phyloP scores from a whole-genome alignment of 2,329 filamentous ascomycete species.

The Fragosphaeria purpurea region DNA sequence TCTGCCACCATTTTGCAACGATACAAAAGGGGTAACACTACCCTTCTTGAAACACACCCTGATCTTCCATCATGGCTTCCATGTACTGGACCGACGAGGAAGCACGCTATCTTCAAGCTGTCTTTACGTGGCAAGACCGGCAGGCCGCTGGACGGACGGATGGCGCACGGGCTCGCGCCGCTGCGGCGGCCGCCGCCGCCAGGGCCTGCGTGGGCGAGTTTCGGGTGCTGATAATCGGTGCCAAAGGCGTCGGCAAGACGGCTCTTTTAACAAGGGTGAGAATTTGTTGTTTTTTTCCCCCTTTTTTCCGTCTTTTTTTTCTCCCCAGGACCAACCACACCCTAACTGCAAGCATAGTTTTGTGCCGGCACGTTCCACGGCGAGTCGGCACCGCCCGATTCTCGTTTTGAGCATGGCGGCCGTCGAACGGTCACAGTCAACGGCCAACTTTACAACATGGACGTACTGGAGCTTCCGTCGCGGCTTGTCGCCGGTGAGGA shows the following conservation, averaged over 20 bases:
- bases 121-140: slow-evolving; percentile 29
- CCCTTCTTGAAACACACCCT: too few species aligned
- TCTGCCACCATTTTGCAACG: too few species aligned
- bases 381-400: slow-evolving; percentile 15
- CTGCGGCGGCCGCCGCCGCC: slow-evolving; percentile 3
- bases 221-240: slow-evolving; percentile 28
- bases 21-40: too few species aligned
- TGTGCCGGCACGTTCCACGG: slow-evolving; percentile 20
- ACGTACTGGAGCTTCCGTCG: slow-evolving; percentile 27
- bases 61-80: slow-evolving; percentile 15
- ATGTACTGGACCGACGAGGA: slow-evolving; percentile 30
- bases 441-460: slow-evolving; percentile 22
- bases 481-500: slow-evolving; percentile 20
- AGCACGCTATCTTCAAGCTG: slow-evolving; percentile 28
- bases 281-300: slow-evolving; percentile 9
- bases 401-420: slow-evolving; percentile 22
- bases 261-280: slow-evolving; percentile 25
- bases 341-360: slow-evolving; percentile 18
- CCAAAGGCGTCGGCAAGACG: slow-evolving; percentile 31
- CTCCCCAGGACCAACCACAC: background rate
- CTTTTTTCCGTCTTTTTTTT: too few species aligned
- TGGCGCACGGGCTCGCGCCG: slow-evolving; percentile 9
- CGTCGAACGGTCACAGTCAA: slow-evolving; percentile 24
- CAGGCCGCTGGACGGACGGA: slow-evolving; percentile 7
- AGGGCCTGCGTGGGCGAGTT: slow-evolving; percentile 24